Evolutionary conservation across 2,329 filamentous ascomycete species (phyloP).

Genomic region (Polytolypa hystricis): DNA sequence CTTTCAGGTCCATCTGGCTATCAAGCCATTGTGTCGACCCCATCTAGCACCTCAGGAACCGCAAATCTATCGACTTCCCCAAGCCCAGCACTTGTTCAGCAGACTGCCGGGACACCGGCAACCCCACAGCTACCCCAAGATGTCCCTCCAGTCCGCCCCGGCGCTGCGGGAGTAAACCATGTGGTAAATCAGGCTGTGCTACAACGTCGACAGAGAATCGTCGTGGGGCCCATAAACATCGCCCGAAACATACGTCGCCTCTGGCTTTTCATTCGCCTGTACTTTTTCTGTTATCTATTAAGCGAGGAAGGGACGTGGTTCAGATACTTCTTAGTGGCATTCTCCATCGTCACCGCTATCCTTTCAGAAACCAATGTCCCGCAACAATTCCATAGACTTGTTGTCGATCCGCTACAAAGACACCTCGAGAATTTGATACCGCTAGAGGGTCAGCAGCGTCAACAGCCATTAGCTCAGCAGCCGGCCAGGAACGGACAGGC

Average conservation of each 20-base stretch:
- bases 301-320: conserved; percentile 38
- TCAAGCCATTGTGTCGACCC: conserved; percentile 31
- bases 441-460: conserved; percentile 14
- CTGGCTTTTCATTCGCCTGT: conserved; percentile 49
- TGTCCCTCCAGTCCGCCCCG: background rate
- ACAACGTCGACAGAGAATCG: conserved; percentile 1
- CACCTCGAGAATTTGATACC: conserved; percentile 36
- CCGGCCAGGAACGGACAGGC: conserved; percentile 6
- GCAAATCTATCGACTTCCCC: background rate
- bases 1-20: conserved; percentile 36
- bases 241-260: conserved; percentile 26
- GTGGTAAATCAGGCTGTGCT: conserved; percentile 1
- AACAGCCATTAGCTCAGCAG: conserved; percentile 8
- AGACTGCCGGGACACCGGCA: too few relatives aligned
- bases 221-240: conserved; percentile 3
- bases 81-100: background rate
- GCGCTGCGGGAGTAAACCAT: background rate
- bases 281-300: conserved; percentile 49
- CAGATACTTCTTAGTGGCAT: conserved; percentile 29
- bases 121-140: conserved; percentile 3
- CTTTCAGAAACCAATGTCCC: conserved; percentile 32
- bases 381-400: conserved; percentile 20
- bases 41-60: background rate
- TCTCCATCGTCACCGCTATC: conserved; percentile 28
- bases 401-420: conserved; percentile 31